These are phyloP conservation scores for Xerocomus nothofagi DNA, from an alignment of 1,284 basidiomycete species.

Conservation along the genomic window DNA sequence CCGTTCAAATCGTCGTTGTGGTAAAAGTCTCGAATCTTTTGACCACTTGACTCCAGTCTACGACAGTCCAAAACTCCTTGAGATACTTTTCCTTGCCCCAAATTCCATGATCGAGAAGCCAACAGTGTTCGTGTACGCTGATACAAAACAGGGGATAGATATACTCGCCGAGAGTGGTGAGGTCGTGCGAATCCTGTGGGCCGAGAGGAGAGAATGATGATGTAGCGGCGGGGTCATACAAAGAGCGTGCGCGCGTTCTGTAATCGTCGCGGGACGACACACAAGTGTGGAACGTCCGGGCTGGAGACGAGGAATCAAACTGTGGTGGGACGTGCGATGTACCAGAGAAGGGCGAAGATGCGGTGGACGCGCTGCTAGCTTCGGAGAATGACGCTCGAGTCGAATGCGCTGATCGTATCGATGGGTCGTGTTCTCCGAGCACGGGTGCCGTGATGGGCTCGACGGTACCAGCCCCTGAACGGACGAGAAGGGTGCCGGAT, in stretches of 20 bases:
- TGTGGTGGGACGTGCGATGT: conserved; percentile 10
- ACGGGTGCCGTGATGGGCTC: conserved; percentile 38
- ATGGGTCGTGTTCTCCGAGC: conserved; percentile 23
- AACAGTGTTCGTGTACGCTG: conserved; percentile 88
- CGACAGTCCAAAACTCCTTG: conserved; percentile 83
- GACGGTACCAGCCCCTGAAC: conserved; percentile 44
- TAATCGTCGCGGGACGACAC: conserved; percentile 8
- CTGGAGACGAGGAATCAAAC: conserved; percentile 17
- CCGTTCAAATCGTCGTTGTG: conserved; percentile 10
- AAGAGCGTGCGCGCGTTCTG: conserved; percentile 24
- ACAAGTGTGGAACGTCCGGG: conserved; percentile 30
- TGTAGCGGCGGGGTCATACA: conserved; percentile 29
- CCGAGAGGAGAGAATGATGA: conserved; percentile 30
- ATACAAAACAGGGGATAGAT: conserved; percentile 84
- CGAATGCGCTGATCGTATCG: neutral
- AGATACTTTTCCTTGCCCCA: conserved; percentile 94
- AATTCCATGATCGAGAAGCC: conserved; percentile 90
- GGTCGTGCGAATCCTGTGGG: conserved; percentile 25
- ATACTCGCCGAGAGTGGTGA: conserved; percentile 46
- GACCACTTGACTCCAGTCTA: conserved; percentile 82
- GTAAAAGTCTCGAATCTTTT: conserved; percentile 31
- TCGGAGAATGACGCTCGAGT: neutral
- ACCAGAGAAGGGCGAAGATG: conserved; percentile 22
- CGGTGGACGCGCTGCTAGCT: neutral
- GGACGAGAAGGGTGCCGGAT: conserved; percentile 85